These are phyloP conservation scores for Ochetophila trinervis DNA, from an alignment of 306 rosid genomes.

Conservation along the genomic window DNA sequence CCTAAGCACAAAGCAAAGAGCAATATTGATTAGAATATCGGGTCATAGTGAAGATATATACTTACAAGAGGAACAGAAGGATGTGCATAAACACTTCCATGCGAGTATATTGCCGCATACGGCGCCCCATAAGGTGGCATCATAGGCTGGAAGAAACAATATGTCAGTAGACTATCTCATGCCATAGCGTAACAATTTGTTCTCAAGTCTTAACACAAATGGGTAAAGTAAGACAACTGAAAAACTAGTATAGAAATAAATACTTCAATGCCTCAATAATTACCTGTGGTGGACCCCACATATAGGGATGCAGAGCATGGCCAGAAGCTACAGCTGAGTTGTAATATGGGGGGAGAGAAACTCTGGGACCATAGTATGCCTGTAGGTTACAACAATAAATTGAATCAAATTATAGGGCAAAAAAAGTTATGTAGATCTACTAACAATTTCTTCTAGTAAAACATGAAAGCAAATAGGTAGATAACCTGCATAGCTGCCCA, in stretches of 20 bases:
- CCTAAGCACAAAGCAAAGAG: background rate
- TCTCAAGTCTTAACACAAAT: conserved; percentile 3
- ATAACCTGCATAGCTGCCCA: conserved; percentile 98
- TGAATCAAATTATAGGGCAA: conserved; percentile 20
- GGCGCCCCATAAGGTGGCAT: conserved; percentile 87
- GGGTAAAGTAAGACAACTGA: background rate
- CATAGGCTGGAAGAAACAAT: conserved; percentile 65
- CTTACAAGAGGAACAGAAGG: conserved; percentile 75
- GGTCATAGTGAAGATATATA: conserved; percentile 16
- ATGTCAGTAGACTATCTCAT: conserved; percentile 25
- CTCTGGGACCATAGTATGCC: conserved; percentile 96
- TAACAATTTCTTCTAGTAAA: background rate
- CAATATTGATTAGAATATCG: background rate
- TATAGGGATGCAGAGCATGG: conserved; percentile 87
- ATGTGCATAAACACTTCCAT: conserved; percentile 80
- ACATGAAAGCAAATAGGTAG: background rate
- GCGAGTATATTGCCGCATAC: conserved; percentile 79
- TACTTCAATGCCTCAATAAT: conserved; percentile 8
- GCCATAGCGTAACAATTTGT: conserved; percentile 1
- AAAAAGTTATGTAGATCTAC: background rate
- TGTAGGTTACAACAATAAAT: conserved; percentile 24
- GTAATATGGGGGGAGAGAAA: conserved; percentile 75
- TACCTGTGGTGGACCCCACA: conserved; percentile 99
- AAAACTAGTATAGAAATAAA: conserved; percentile 17
- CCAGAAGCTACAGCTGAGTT: conserved; percentile 70